Conservation (phyloP, 2,329 filamentous ascomycete genomes). For the Cercospora berteroae region DNA sequence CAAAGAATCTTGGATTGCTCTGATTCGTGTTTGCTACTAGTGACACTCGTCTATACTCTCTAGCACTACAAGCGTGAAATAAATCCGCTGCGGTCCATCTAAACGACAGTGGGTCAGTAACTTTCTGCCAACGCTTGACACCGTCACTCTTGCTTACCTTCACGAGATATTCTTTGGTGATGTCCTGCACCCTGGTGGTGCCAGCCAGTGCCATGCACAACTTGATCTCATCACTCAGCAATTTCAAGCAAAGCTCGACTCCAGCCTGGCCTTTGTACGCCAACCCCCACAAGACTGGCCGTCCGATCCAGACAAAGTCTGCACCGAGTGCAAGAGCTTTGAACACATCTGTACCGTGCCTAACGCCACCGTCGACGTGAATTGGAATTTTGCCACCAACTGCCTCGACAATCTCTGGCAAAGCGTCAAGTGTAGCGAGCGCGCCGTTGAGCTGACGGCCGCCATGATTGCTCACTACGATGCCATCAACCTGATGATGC, state of each 20-base stretch:
- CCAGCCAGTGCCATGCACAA: conserved; percentile 44
- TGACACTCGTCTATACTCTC: neutral
- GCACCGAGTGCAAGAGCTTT: conserved; percentile 57
- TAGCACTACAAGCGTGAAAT: conserved; percentile 27
- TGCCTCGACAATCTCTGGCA: conserved; percentile 42
- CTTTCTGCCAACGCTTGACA: neutral
- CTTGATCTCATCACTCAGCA: conserved; percentile 42
- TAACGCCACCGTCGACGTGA: conserved; percentile 60
- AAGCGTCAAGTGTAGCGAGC: conserved; percentile 52
- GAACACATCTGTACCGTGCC: conserved; percentile 57
- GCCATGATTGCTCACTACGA: conserved; percentile 56
- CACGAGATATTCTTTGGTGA: conserved; percentile 43
- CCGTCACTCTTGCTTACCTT: conserved; percentile 37
- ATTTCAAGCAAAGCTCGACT: conserved; percentile 46
- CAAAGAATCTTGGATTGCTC: neutral
- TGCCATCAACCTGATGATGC: conserved; percentile 41
- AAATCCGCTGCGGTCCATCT: conserved; percentile 35
- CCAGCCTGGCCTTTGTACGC: conserved; percentile 40
- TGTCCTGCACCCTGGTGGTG: conserved; percentile 39
- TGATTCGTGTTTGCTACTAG: neutral
- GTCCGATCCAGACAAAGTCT: conserved; percentile 50
- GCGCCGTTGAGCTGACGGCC: conserved; percentile 58
- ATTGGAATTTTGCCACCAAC: conserved; percentile 54
- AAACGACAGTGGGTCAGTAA: neutral
- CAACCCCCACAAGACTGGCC: conserved; percentile 52